Evolutionary conservation across 176 grass and related monocot genomes (phyloP).

Genomic region (Oryza glumipatula): DNA sequence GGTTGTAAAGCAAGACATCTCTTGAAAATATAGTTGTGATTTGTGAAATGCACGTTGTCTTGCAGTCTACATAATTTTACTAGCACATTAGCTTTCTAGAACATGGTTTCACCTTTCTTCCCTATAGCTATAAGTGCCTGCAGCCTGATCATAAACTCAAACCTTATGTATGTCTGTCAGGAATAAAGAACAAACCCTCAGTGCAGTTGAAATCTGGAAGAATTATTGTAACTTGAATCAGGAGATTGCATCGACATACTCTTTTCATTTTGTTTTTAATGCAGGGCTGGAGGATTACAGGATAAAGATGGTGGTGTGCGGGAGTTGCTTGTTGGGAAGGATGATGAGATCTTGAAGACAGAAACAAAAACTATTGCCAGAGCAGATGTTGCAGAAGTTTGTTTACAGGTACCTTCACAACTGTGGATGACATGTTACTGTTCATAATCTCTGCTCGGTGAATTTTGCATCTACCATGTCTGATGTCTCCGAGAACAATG

Average conservation of each 20-base stretch:
- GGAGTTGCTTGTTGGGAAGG: constrained; percentile 77
- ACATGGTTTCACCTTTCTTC: neutral
- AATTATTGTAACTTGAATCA: neutral
- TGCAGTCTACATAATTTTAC: neutral
- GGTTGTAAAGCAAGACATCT: constrained; percentile 39
- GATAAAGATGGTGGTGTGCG: constrained; percentile 89
- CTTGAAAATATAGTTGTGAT: neutral
- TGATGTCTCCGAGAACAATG: neutral
- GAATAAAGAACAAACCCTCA: neutral
- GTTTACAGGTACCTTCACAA: constrained; percentile 68
- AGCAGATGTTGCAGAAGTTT: constrained; percentile 93
- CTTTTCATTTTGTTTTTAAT: neutral
- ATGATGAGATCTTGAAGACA: constrained; percentile 86
- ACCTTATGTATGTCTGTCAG: neutral
- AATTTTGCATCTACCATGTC: neutral
- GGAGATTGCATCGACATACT: neutral
- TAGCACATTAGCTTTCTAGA: neutral
- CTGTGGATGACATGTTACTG: neutral
- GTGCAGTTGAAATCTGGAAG: neutral
- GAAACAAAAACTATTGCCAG: constrained; percentile 88
- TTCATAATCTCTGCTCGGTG: neutral
- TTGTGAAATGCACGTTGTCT: neutral
- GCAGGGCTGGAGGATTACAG: constrained; percentile 91
- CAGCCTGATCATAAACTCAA: neutral
- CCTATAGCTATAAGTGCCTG: neutral